Percentiles rank a stretch among this genome's conserved stretches.
phyloP scores from a whole-genome alignment of 495 filamentous ascomycete genomes.

The Aspergillus cristatus region DNA sequence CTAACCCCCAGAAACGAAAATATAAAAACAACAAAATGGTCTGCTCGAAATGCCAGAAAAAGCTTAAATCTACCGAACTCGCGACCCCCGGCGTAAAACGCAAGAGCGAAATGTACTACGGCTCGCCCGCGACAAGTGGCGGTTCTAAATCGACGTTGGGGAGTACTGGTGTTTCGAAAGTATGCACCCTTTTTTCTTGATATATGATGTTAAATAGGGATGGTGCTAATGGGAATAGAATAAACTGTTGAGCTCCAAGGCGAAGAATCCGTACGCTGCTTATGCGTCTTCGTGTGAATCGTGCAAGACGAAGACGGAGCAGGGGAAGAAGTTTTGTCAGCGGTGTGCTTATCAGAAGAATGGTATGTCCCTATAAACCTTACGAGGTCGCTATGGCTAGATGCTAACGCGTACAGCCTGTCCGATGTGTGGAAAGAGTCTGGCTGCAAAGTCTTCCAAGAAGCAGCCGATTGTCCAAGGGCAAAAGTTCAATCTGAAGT shows the following conservation, averaged over 20 bases:
- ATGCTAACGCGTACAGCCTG: constrained; percentile 37
- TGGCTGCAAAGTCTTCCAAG: constrained; percentile 37
- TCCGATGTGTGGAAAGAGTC: constrained; percentile 55
- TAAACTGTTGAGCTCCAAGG: constrained; percentile 58
- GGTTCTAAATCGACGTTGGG: constrained; percentile 35
- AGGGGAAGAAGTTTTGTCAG: constrained; percentile 54
- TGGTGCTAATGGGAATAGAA: constrained; percentile 33
- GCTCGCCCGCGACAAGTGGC: constrained; percentile 51
- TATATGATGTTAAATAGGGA: not conserved
- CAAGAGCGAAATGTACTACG: constrained; percentile 64
- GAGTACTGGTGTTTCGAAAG: constrained; percentile 30
- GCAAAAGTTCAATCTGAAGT: constrained; percentile 59
- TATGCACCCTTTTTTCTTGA: constrained; percentile 6
- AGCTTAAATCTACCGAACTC: constrained; percentile 51
- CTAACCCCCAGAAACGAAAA: too few species aligned
- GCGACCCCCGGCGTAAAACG: constrained; percentile 62
- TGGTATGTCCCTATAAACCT: constrained; percentile 28
- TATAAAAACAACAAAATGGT: constrained; percentile 44
- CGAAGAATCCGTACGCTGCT: constrained; percentile 61
- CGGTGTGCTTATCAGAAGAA: constrained; percentile 59
- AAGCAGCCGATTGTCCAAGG: constrained; percentile 49
- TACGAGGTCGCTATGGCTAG: not conserved
- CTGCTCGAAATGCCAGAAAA: constrained; percentile 58
- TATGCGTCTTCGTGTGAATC: constrained; percentile 52
- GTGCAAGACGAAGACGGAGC: constrained; percentile 58